Percentiles rank a stretch among this genome's conserved stretches.
Conservation (phyloP, 306 rosid genomes). For the Argentina anserina region DNA sequence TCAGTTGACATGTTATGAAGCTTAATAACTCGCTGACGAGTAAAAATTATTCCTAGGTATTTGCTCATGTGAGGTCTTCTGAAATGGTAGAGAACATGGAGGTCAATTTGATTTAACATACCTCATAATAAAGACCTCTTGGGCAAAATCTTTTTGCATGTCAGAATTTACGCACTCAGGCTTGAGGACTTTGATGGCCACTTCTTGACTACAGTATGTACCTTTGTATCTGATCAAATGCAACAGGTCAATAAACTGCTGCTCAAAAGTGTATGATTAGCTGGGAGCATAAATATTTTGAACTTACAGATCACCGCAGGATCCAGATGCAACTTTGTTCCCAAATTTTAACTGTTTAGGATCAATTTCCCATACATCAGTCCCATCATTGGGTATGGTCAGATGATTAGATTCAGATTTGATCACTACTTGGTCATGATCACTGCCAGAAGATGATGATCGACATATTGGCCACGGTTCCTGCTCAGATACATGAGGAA, state of each 20-base stretch:
- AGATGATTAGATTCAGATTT: slow-evolving; percentile 60
- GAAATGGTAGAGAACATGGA: background rate
- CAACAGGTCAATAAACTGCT: slow-evolving; percentile 20
- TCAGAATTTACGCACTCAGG: slow-evolving; percentile 75
- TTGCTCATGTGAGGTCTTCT: background rate
- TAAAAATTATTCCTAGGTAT: background rate
- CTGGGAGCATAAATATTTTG: background rate
- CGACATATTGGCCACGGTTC: slow-evolving; percentile 46
- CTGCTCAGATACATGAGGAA: slow-evolving; percentile 43
- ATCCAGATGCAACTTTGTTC: slow-evolving; percentile 83
- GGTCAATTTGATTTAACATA: slow-evolving; percentile 26
- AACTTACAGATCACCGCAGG: slow-evolving; percentile 95
- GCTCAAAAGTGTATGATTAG: slow-evolving; percentile 10
- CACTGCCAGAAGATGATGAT: slow-evolving; percentile 44
- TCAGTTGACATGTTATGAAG: background rate
- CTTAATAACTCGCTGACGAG: background rate
- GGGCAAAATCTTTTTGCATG: slow-evolving; percentile 84
- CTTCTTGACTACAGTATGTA: slow-evolving; percentile 86
- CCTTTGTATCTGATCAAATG: slow-evolving; percentile 74
- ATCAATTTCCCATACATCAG: slow-evolving; percentile 96
- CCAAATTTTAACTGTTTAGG: slow-evolving; percentile 69
- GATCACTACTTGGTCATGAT: slow-evolving; percentile 41
- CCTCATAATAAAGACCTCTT: slow-evolving; percentile 98
- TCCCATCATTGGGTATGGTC: slow-evolving; percentile 82
- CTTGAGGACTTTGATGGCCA: slow-evolving; percentile 94